Base-by-base conservation (phyloP, 2,329 filamentous ascomycete species). In the Ophioceras dolichostomum region DNA sequence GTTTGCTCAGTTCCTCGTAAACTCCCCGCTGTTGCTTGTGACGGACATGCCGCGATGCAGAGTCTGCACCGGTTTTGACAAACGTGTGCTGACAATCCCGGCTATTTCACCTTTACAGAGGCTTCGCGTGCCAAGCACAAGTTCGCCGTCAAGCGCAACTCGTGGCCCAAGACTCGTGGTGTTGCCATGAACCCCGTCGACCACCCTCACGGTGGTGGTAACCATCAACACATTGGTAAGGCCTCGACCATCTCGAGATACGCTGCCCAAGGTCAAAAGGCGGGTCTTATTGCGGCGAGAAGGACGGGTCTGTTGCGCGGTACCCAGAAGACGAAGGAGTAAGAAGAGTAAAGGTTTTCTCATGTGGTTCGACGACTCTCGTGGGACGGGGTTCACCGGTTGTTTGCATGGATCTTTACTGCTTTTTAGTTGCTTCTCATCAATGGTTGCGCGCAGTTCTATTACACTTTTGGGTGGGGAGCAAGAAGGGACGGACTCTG, bases 111-210 rank as follows among this genome's bases (percentile, higher is more conserved):
- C 14, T 14, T 20, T 20, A 68, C 74, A 84, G 79, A 98, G 89
- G 91, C 91, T 60, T 96, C 89, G 61, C 86, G 91, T 64, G 91
- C 91, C 61, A 98, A 96, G 86, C 89, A 96, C 67, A 98, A 98
- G 84, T 98, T 94, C 74, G 87, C 88, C 56, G 93, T 95, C 74
- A 98, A 98, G 87, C 87, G 91, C 65, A 96, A 98, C 86, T 89
- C 80, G 64, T 98, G 91, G 91, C 91, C 91, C 72, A 95, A 94
- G 85, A 98, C 91, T 78, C 89, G 91, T 91, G 91, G 91, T 95
- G 91, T 98, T 82, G 91, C 91, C 70, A 98, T 98, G 91, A 98
- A 98, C 76, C 91, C 91, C 59, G 91, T 98, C 61, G 91, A 98
- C 73, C 91, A 98, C 79, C 84, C 84, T 68, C 84, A 91, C 81